Evolutionary conservation across 441 rosid species (phyloP), one percentile per base, ranked within the genome.

Genomic region (Corymbia citriodora): DNA sequence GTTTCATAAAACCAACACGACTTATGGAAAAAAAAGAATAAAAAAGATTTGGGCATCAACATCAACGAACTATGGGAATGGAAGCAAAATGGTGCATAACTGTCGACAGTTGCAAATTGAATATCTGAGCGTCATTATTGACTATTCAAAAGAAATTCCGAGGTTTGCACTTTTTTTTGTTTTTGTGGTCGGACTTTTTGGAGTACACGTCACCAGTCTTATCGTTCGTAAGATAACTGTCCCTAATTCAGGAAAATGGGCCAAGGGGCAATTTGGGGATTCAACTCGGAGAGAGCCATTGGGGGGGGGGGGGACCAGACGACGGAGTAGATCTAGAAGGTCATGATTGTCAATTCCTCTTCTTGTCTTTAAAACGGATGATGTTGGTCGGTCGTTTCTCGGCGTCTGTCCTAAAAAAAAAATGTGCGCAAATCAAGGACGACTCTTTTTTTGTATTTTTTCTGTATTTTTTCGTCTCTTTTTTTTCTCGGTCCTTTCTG

Each of bases 361-460:
- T 16, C 59, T 68, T 15, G 2, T 2, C 1, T 4, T 12, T 53
- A 59, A 72, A 87, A 68, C 88, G 93, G 93, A 94, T 94, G 70
- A 87, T 87, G 92, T 90, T 88, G 92, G 93, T 91, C 93, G 93
- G 92, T 85, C 79, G 90, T 92, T 23, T 48, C 85, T 7, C 52
- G 27, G 94, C 94, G n/a, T 88, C 93, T 92, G 57, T 15, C 23
- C 12, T 19, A 8, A 25, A 33, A 13, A 36, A 88, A 33, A 92
- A 94, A 92, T 52, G 95, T 91, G 95, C 91, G 74, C 83, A 91
- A 90, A 89, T 87, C 3, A 57, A 89, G 89, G 88, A 95, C 88
- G 87, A 40, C 2, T 55, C 57, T 61, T 10, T 9, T 63, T 65
- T 17, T 55, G 8, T 36, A 36, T 8, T 63, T 3, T 65, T 1